Base-by-base conservation (phyloP, 306 rosid genomes). In the Lotus japonicus region DNA sequence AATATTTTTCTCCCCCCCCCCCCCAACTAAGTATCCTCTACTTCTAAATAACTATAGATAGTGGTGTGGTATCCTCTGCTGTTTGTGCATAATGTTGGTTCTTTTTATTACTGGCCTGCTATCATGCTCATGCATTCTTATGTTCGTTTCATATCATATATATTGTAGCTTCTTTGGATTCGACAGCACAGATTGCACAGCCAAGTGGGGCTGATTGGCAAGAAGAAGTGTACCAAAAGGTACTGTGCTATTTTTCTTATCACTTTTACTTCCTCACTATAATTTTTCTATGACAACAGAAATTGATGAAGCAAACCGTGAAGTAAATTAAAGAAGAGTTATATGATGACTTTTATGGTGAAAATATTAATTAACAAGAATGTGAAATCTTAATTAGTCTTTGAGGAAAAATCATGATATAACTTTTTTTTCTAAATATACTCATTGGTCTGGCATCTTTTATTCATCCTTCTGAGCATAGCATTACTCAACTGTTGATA, bases 201-300 rank as follows among this genome's bases (percentile, higher is more conserved):
- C 77, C 84, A 69, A 86, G 77, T 86, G 92, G 88, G 16, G 83
- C 58, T 61, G 95, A 88, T 77, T 85, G 91, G 97, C 94, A 82
- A 81, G 97, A 90, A 78, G 97, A 85, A 73, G 68, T 76, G 58
- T 86, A 77, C 80, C 96, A 90, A 75, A 90, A 84, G 90, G 99
- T 92, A 81, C 66, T 57, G 15, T 53, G 72, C 50, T 64, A 33
- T 73, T 42, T 77, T 64, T 66, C 51, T 45, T 69, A 9, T 58
- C 21, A 58, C 57, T 48, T 52, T 19, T 58, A 31, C 60, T 52
- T 66, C 52, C 28, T 59, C 19, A 4, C 13, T 36, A 8, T 18
- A 56, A 55, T 55, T 36, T 43, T 33, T 15, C 44, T 49, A 48
- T 42, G 12, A 31, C 56, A 56, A 52, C 54, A 68, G 41, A 53